Base-by-base conservation (phyloP, 176 grass and related monocot genomes). In the Thinopyrum elongatum region DNA sequence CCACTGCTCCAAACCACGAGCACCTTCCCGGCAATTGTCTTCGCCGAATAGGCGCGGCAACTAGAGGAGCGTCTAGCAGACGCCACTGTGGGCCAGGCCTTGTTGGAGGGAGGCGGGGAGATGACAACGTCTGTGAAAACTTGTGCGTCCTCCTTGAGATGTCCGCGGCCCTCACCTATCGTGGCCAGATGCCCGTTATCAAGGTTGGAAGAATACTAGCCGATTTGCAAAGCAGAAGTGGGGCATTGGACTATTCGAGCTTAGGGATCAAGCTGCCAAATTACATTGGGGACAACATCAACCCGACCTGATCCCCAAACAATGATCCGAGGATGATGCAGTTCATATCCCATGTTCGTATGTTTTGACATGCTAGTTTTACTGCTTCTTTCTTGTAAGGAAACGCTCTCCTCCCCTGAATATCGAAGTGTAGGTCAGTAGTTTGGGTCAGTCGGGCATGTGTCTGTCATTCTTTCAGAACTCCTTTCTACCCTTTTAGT, bases 181-280 rank as follows among this genome's bases (percentile, higher is more conserved):
- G 87, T 13, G 91, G 79, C 82, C 91, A 95, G 25, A 83, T 95
- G 91, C 89, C 94, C 21, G 74, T 96, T 78, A 30, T 91, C 84
- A 95, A 93, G 44, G 88, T 95, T 70, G 91, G 93, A 55, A 84
- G 93, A 62, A 95, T 95, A 91, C 93, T 3, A 84, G 90, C 2
- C 93, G 91, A 60, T 95, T 95, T 86, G 93, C 93, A 31, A 93
- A 95, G 83, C 91, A 14, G 91, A 44, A 86, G 93, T 31, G 91
- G 10, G 3, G 3, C 0, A 1, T 47, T 15, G 13, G 91, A 88
- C 0, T 0, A 21, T 89, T 93, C 36, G 93, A 93, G 88, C 86
- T 86, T 51, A 84, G 72, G 72, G 67, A 85, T 47, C 44, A 47
- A 47, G 44, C 44, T 14, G 13, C 13, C 13, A 47, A 14, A 47